phyloP scores from a whole-genome alignment of 441 rosid species.

The Eruca vesicaria region DNA sequence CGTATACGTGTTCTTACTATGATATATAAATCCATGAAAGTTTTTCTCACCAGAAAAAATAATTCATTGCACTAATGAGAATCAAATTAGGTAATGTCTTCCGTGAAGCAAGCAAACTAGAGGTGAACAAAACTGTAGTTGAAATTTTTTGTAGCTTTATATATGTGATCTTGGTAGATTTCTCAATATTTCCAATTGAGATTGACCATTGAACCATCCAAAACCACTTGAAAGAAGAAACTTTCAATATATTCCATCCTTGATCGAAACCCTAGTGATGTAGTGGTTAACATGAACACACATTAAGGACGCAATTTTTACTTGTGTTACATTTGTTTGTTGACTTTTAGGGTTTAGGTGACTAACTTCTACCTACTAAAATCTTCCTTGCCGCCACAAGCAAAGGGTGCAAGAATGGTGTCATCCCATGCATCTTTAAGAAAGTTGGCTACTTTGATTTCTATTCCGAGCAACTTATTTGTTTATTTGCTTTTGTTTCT shows the following conservation, averaged over 20 bases:
- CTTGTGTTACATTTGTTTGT: background rate
- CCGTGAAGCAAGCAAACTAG: too few relatives aligned
- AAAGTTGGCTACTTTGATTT: background rate
- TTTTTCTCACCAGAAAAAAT: too few relatives aligned
- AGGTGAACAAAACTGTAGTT: too few relatives aligned
- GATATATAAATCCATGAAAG: too few relatives aligned
- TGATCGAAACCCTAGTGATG: background rate
- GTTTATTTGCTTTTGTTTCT: background rate
- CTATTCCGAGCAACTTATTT: background rate
- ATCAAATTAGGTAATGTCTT: too few relatives aligned
- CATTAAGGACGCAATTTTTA: background rate
- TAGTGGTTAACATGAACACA: background rate
- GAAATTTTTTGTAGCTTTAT: too few relatives aligned
- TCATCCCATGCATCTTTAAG: background rate
- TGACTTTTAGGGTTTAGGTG: slow-evolving; percentile 12
- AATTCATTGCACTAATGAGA: too few relatives aligned
- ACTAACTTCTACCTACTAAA: slow-evolving; percentile 9
- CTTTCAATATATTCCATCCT: background rate
- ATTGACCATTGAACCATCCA: too few relatives aligned
- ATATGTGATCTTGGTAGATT: too few relatives aligned
- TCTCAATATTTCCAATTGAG: too few relatives aligned
- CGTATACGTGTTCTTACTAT: too few relatives aligned
- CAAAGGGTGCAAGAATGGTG: slow-evolving; percentile 1
- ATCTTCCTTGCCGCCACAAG: slow-evolving; percentile 18
- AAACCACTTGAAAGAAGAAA: too few relatives aligned